Base-by-base conservation (phyloP, 495 filamentous ascomycete genomes). In the Penicillium bovifimosum region DNA sequence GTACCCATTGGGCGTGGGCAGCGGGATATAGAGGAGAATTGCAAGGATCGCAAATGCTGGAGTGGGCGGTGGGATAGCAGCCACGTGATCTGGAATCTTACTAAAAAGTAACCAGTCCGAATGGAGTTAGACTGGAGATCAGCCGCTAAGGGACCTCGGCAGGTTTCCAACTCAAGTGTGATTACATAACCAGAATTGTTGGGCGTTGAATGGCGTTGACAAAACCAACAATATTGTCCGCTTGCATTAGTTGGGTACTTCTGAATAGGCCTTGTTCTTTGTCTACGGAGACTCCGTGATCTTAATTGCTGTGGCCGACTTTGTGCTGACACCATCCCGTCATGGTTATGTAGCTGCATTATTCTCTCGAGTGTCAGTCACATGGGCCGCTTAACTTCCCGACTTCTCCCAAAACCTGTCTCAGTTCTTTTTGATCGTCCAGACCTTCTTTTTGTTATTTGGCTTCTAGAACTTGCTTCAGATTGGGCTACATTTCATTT, bases 361-460 rank as follows among this genome's bases (percentile, higher is more conserved):
- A n/a, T 24, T 42, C 41, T 28, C 41, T 36, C 14, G 29, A 40
- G 26, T 54, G 27, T 43, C 40, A 41, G 69, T 74, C 71, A 74
- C 70, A 74, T 74, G 71, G 64, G 68, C 64, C 64, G 60, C 63
- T 54, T 56, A 50, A 55, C 47, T 57, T 62, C 62, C 41, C 62
- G 60, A 60, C 49, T 54, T 41, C 14, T 47, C 53, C 47, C 57
- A 51, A 29, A 54, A 58, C 62, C 47, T 42, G 50, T 52, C 59
- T 43, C 46, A 50, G 33, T 41, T 45, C 36, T 40, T 18, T 52
- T 47, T 45, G 51, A 49, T 40, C 47, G 38, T 53, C 53, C 20
- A 17, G 5, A 26, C 8, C 41, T 34, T 16, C 16, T 42, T 55
- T 44, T 47, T 33, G 24, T 16, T 40, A 24, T 29, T 54, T 45